Evolutionary conservation across 306 rosid species (phyloP).

Genomic region (Nissolia schottii): DNA sequence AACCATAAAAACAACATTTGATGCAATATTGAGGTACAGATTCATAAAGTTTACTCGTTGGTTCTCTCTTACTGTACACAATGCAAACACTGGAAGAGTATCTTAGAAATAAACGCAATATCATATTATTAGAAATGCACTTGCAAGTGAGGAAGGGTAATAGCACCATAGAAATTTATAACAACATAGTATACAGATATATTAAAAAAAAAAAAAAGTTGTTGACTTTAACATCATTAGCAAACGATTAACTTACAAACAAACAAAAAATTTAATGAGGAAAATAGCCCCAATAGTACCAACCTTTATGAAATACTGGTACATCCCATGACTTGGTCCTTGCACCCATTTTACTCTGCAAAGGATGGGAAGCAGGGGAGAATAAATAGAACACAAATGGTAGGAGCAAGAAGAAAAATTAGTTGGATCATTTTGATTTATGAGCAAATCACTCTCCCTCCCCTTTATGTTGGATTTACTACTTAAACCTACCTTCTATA

Average conservation of each 20-base stretch:
- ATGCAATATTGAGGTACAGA: background rate
- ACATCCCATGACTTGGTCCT: conserved; percentile 52
- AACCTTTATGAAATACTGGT: conserved; percentile 95
- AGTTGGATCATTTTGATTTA: background rate
- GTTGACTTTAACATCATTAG: conserved; percentile 14
- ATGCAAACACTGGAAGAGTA: background rate
- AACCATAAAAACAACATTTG: background rate
- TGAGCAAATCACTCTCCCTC: background rate
- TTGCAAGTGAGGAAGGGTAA: background rate
- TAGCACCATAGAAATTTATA: background rate
- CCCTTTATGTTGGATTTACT: background rate
- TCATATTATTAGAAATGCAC: background rate
- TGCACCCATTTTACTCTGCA: conserved; percentile 77
- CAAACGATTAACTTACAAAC: background rate
- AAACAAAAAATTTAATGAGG: background rate
- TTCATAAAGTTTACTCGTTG: background rate
- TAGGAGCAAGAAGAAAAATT: background rate
- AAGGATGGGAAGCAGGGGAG: conserved; percentile 10
- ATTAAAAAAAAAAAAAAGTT: background rate
- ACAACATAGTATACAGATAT: no score
- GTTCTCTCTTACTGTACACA: background rate
- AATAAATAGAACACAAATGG: conserved; percentile 14
- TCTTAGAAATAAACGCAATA: background rate
- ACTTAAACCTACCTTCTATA: background rate
- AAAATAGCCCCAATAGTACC: conserved; percentile 20